Percentiles rank a stretch among this genome's conserved stretches.
phyloP scores from a whole-genome alignment of 2,329 filamentous ascomycete genomes.

The Cladosporium sp. region DNA sequence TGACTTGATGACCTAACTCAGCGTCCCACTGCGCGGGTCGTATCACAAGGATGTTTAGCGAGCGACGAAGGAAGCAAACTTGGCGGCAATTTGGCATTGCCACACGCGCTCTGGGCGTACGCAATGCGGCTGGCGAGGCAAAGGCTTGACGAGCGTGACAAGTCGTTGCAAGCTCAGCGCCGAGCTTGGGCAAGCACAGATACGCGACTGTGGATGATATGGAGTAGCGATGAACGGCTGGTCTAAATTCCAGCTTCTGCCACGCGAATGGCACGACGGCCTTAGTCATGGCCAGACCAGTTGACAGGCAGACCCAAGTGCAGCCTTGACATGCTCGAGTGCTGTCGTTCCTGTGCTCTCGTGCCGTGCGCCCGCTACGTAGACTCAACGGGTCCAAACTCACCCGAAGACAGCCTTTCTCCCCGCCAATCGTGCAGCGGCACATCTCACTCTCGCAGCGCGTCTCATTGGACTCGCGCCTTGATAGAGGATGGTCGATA shows the following conservation, averaged over 20 bases:
- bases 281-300: not conserved
- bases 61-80: not conserved
- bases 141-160: slow-evolving; percentile 5
- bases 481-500: not conserved
- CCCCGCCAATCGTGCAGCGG: not conserved
- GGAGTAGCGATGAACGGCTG: not conserved
- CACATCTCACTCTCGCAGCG: not conserved
- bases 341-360: not conserved
- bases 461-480: not conserved
- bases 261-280: not conserved
- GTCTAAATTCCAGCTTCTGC: not conserved
- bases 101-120: not conserved
- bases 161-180: slow-evolving; percentile 3
- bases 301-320: not conserved
- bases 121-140: not conserved
- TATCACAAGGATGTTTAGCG: not conserved
- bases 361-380: slow-evolving; percentile 3
- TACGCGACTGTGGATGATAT: not conserved
- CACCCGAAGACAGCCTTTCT: not conserved
- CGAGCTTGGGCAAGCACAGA: not conserved
- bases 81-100: not conserved
- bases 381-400: not conserved
- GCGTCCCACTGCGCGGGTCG: not conserved
- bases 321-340: not conserved
- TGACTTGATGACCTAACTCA: not conserved